phyloP scores from a whole-genome alignment of 805 yeast species.

The Cyberlindnera maclurae region DNA sequence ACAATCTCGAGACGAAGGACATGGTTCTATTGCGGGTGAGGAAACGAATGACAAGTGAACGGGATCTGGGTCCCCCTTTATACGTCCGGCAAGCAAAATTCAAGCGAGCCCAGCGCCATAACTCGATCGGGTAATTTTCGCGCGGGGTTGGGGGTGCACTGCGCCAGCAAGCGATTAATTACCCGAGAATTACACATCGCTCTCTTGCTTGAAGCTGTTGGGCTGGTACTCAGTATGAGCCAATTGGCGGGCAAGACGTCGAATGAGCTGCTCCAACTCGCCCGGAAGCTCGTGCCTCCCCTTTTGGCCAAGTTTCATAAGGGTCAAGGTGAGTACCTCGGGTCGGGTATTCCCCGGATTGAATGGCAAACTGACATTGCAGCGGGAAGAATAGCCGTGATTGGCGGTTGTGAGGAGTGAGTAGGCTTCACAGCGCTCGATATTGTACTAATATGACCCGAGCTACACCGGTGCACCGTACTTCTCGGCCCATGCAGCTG shows the following conservation, averaged over 20 bases:
- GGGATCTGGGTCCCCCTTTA: too few species aligned
- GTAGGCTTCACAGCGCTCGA: conserved; percentile 10
- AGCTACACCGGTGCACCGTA: conserved; percentile 93
- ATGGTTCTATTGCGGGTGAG: conserved; percentile 5
- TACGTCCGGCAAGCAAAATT: too few species aligned
- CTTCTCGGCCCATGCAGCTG: conserved; percentile 81
- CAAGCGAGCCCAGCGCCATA: too few species aligned
- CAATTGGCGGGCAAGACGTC: conserved; percentile 10
- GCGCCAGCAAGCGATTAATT: too few species aligned
- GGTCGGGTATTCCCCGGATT: too few species aligned
- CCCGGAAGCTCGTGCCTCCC: conserved; percentile 66
- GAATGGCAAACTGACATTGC: background rate
- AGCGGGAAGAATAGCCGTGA: conserved; percentile 75
- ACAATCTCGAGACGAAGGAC: conserved; percentile 23
- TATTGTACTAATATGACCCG: conserved; percentile 4
- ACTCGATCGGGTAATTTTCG: too few species aligned
- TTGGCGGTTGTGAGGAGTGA: conserved; percentile 89
- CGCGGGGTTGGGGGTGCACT: too few species aligned
- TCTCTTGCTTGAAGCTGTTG: too few species aligned
- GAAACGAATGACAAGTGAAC: too few species aligned
- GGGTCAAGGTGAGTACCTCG: conserved; percentile 67
- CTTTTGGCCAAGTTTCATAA: conserved; percentile 65
- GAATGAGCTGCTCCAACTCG: conserved; percentile 40
- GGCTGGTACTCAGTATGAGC: conserved; percentile 4
- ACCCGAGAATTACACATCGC: too few species aligned